Conservation (phyloP, 495 filamentous ascomycete genomes). For the Hypoxylon lienhwacheense region DNA sequence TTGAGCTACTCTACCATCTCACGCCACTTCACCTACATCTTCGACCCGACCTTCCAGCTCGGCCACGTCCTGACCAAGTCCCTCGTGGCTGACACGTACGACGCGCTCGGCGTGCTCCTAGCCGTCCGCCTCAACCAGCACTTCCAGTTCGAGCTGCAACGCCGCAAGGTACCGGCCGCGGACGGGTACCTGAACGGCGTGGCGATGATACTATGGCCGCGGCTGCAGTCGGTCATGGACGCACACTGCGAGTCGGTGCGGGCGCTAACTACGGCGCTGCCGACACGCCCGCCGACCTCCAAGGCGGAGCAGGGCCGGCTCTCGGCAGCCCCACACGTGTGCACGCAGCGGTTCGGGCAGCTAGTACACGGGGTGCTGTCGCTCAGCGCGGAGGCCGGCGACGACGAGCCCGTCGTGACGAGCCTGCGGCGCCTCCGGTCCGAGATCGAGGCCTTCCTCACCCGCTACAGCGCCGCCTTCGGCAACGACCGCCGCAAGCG, state of each 20-base stretch:
- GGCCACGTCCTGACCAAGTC: constrained; percentile 76
- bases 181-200: constrained; percentile 93
- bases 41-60: constrained; percentile 78
- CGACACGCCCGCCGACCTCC: constrained; percentile 51
- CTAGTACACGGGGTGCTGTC: constrained; percentile 81
- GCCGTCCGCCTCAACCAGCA: constrained; percentile 94
- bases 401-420: constrained; percentile 86
- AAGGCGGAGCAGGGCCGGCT: constrained; percentile 62
- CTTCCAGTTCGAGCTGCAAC: constrained; percentile 87
- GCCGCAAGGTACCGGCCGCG: constrained; percentile 82
- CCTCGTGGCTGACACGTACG: constrained; percentile 72
- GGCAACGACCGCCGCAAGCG: constrained; percentile 71
- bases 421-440: constrained; percentile 73
- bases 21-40: constrained; percentile 75
- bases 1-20: constrained; percentile 60
- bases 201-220: constrained; percentile 94
- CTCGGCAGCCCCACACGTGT: constrained; percentile 84
- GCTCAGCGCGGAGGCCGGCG: constrained; percentile 81
- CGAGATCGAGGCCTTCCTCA: constrained; percentile 78
- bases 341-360: constrained; percentile 91
- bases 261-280: constrained; percentile 55
- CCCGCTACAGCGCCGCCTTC: constrained; percentile 62
- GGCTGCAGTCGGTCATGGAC: constrained; percentile 91
- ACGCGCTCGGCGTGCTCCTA: constrained; percentile 82
- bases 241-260: constrained; percentile 85